These are phyloP conservation scores for Chloropicon primus DNA, from an alignment of 139 green algal species.

Conservation along the genomic window DNA sequence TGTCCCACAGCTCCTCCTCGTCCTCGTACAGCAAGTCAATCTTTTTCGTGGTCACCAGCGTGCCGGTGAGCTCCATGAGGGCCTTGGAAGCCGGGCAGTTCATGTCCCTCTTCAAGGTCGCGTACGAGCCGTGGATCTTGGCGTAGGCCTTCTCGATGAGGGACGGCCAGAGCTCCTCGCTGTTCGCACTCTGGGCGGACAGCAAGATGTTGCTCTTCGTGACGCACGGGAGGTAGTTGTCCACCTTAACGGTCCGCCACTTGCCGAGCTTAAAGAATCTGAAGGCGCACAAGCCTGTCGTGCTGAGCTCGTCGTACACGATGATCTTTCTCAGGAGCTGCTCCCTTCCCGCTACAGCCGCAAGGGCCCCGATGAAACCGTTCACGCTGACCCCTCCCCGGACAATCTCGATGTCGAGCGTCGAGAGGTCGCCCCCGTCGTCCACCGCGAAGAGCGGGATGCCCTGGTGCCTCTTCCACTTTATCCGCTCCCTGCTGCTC, in stretches of 20 bases:
- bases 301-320: slow-evolving; percentile 6
- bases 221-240: background rate
- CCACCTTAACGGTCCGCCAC: slow-evolving; percentile 20
- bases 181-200: slow-evolving; percentile 16
- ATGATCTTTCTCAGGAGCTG: slow-evolving; percentile 38
- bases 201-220: background rate
- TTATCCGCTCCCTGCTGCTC: background rate
- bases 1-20: slow-evolving; percentile 14
- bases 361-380: slow-evolving; percentile 32
- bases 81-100: slow-evolving; percentile 19
- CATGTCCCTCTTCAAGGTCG: slow-evolving; percentile 19
- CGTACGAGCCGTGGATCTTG: slow-evolving; percentile 42
- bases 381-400: background rate
- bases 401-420: background rate
- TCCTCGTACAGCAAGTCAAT: slow-evolving; percentile 9
- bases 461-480: background rate
- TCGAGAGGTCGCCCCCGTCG: background rate
- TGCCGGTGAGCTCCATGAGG: slow-evolving; percentile 40
- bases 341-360: slow-evolving; percentile 19
- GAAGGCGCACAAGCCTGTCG: slow-evolving; percentile 24
- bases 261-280: slow-evolving; percentile 51
- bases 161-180: slow-evolving; percentile 38
- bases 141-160: slow-evolving; percentile 47
- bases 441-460: background rate
- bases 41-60: slow-evolving; percentile 27